Evolutionary conservation across 352 stramenopile genomes (phyloP), one percentile per base, ranked within the genome.

Genomic region (Hyphochytrium catenoides): DNA sequence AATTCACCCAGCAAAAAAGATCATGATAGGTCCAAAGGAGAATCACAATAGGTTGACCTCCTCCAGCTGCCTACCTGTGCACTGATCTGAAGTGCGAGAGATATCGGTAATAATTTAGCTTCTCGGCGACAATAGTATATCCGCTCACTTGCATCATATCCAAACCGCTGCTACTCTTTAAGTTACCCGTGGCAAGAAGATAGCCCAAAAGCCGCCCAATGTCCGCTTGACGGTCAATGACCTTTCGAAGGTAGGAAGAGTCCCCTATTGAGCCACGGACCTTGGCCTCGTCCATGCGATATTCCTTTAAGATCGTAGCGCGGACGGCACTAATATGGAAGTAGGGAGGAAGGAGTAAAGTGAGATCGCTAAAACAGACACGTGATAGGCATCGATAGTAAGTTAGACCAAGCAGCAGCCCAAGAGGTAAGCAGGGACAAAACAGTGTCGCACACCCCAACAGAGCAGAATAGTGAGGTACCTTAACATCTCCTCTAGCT

Each of bases 111-210:
- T 94, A 96, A 55, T 99, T 99, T 31, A 99, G 61, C 41, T 94
- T 90, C 53, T 99, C 91, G 0, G 93, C 93, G 9, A 99, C 87
- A 52, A 99, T 95, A 14, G 89, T 98, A 57, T 96, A 98, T 24
- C 93, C 93, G 4, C 82, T 74, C 29, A 90, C 57, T 47, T 94
- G 78, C 74, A 97, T 91, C 24, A 98, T 57, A 69, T 98, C 93
- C 4, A 99, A 55, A 36, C 91, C 91, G 15, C 81, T 94, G 0
- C 72, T 84, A 31, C 82, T 95, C 32, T 91, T 71, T 20, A 98
- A 69, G 57, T 98, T 99, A 19, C 93, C 93, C 12, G 91, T 98
- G 35, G 91, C 95, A 29, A 99, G 59, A 50, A 99, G 96, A 47
- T 95, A 94, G n/a, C 74, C 76, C 49, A 98, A 91, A 29, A 93